Conservation (phyloP, 495 filamentous ascomycete species). For the Penicillium samsonianum region DNA sequence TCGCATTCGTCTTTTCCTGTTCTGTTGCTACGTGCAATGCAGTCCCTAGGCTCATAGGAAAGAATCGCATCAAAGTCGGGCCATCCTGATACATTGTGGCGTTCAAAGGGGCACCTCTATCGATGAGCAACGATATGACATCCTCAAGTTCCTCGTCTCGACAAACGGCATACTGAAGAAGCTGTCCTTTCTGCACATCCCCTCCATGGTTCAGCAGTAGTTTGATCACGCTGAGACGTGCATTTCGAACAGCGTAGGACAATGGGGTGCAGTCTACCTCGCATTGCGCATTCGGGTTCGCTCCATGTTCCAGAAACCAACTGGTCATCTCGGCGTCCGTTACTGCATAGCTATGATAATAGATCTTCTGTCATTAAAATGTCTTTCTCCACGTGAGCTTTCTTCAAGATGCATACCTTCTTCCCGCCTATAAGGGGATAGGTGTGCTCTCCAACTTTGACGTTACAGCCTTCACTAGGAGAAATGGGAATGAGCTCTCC, state of each 20-base stretch:
- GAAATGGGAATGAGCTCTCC: too few species aligned
- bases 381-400: too few species aligned
- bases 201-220: constrained; percentile 20
- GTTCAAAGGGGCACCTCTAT: constrained; percentile 21
- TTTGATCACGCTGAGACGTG: background rate
- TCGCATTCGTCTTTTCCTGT: background rate
- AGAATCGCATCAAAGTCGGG: constrained; percentile 16
- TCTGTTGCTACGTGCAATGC: constrained; percentile 19
- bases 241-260: too few species aligned
- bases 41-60: constrained; percentile 14
- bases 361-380: constrained; percentile 4
- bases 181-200: constrained; percentile 22
- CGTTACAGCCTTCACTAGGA: too few species aligned
- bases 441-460: too few species aligned
- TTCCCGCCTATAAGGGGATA: too few species aligned
- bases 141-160: constrained; percentile 10
- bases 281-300: constrained; percentile 25
- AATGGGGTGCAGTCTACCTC: constrained; percentile 21
- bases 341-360: constrained; percentile 19
- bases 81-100: constrained; percentile 19
- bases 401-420: too few species aligned
- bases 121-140: constrained; percentile 17
- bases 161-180: constrained; percentile 24
- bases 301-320: constrained; percentile 31
- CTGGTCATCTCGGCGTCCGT: constrained; percentile 24